A percentile compares a stretch with the other conserved stretches of the same genome.
Conservation (phyloP, 2,329 filamentous ascomycete species). For the Westerdykella ornata region DNA sequence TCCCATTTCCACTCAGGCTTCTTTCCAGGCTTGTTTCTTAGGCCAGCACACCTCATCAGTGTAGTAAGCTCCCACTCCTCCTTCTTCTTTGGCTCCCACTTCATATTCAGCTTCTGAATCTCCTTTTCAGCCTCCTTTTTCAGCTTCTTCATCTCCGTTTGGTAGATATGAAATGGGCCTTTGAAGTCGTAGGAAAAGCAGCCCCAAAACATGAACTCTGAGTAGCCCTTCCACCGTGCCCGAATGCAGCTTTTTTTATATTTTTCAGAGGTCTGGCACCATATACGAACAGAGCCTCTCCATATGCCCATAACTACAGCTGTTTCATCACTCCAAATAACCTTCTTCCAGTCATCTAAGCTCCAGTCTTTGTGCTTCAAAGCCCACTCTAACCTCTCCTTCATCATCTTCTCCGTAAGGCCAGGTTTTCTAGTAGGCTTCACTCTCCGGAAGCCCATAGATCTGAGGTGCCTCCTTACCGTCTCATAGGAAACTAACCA, state of each 20-base stretch:
- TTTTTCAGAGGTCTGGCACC: constrained; percentile 1
- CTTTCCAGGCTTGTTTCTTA: neutral
- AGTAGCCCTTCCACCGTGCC: constrained; percentile 4
- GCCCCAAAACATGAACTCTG: constrained; percentile 12
- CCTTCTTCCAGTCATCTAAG: constrained; percentile 6
- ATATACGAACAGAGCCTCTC: constrained; percentile 1
- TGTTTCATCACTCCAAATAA: constrained; percentile 5
- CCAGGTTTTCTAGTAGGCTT: neutral
- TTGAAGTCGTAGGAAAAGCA: constrained; percentile 9
- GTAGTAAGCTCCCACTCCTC: constrained; percentile 2
- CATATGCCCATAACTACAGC: neutral
- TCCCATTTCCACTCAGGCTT: constrained; percentile 4
- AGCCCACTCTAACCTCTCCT: constrained; percentile 1
- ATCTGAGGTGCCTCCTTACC: neutral
- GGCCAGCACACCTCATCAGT: neutral
- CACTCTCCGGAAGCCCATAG: too few relatives aligned
- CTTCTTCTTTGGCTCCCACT: neutral
- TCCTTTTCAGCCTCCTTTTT: neutral
- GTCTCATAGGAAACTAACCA: neutral
- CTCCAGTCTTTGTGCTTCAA: constrained; percentile 2
- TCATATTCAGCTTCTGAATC: constrained; percentile 2
- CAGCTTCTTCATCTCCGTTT: neutral
- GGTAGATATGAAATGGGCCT: constrained; percentile 3
- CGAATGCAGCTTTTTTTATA: neutral
- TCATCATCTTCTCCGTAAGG: constrained; percentile 1